phyloP scores from a whole-genome alignment of 2,329 filamentous ascomycete genomes.

The Aspergillus pseudotamarii region DNA sequence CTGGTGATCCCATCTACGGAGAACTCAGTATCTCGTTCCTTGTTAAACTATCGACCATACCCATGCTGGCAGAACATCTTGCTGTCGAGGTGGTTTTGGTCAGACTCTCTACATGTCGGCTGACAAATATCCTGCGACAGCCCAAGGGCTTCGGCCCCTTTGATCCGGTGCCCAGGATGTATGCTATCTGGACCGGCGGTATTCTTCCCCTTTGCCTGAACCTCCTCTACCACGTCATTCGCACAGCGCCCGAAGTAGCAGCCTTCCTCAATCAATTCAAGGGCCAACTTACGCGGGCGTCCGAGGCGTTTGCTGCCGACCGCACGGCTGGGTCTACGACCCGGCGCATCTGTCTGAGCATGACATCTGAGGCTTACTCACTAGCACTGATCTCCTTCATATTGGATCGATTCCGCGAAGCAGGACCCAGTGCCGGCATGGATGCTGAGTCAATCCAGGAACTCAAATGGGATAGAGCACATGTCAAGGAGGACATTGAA shows the following conservation, averaged over 20 bases:
- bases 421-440: slow-evolving; percentile 64
- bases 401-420: slow-evolving; percentile 65
- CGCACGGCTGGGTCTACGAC: slow-evolving; percentile 50
- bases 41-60: slow-evolving; percentile 80
- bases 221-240: slow-evolving; percentile 77
- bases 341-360: slow-evolving; percentile 70
- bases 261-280: slow-evolving; percentile 90
- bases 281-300: slow-evolving; percentile 71
- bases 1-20: slow-evolving; percentile 86
- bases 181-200: slow-evolving; percentile 86
- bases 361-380: slow-evolving; percentile 76
- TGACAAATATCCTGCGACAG: slow-evolving; percentile 74
- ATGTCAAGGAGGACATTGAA: slow-evolving; percentile 79
- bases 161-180: slow-evolving; percentile 74
- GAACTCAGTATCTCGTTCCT: slow-evolving; percentile 89
- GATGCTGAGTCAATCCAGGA: slow-evolving; percentile 66
- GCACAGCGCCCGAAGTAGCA: slow-evolving; percentile 79
- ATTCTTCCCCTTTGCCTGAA: slow-evolving; percentile 88
- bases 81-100: slow-evolving; percentile 83
- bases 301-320: slow-evolving; percentile 66
- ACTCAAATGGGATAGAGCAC: slow-evolving; percentile 73
- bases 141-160: slow-evolving; percentile 74
- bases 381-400: slow-evolving; percentile 76
- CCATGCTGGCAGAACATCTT: slow-evolving; percentile 81
- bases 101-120: slow-evolving; percentile 75